A percentile compares a stretch with the other conserved stretches of the same genome.
Evolutionary conservation across 441 rosid species (phyloP).

Genomic region (Breynia disticha): DNA sequence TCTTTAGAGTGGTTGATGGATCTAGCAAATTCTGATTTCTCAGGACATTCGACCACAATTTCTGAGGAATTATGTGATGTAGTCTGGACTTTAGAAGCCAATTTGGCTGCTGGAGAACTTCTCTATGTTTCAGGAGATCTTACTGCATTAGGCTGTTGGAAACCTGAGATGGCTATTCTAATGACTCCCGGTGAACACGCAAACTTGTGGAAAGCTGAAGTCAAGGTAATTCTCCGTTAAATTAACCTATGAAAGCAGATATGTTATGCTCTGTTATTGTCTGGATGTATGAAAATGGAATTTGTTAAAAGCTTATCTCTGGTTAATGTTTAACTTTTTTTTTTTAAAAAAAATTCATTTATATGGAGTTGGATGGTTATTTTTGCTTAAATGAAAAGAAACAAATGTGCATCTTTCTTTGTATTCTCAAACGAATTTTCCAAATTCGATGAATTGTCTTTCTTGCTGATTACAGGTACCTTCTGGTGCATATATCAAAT

Average conservation of each 20-base stretch:
- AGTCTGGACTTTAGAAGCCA: conserved; percentile 78
- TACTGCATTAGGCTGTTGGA: conserved; percentile 68
- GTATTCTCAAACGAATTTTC: background rate
- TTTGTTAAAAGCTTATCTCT: background rate
- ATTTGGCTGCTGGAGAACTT: conserved; percentile 50
- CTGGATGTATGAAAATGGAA: background rate
- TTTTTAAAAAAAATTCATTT: too few species aligned
- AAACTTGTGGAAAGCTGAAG: conserved; percentile 66
- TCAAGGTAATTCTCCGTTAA: conserved; percentile 41
- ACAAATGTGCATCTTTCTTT: background rate
- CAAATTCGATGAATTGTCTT: background rate
- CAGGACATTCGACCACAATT: conserved; percentile 44
- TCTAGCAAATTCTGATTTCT: conserved; percentile 21
- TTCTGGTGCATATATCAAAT: conserved; percentile 66
- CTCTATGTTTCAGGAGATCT: conserved; percentile 76
- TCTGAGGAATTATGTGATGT: conserved; percentile 43
- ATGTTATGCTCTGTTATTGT: background rate
- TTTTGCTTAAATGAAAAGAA: too few species aligned
- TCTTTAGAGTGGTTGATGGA: conserved; percentile 20
- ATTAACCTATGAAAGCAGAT: background rate
- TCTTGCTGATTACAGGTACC: conserved; percentile 47
- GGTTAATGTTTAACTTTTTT: background rate
- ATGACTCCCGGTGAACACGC: conserved; percentile 50
- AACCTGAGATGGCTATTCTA: conserved; percentile 56
- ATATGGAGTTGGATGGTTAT: background rate